These are phyloP conservation scores for Alnus rubra DNA, from an alignment of 306 rosid species.

Conservation along the genomic window DNA sequence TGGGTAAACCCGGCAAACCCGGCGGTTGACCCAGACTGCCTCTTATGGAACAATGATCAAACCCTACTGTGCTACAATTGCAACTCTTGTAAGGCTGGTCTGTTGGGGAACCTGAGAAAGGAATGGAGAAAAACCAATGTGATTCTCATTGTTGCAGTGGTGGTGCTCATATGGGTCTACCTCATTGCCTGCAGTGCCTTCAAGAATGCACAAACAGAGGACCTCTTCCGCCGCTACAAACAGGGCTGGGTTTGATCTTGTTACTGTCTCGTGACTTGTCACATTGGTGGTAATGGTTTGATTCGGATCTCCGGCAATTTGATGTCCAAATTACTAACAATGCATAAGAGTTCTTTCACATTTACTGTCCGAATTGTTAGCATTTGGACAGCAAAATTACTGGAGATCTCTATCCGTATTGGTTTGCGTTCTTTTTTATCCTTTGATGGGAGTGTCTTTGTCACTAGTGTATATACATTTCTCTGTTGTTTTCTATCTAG, in stretches of 20 bases:
- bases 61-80: slow-evolving; percentile 80
- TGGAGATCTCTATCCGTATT: too few species aligned
- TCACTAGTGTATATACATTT: slow-evolving; percentile 16
- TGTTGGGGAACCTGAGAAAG: slow-evolving; percentile 73
- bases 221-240: slow-evolving; percentile 79
- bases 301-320: too few species aligned
- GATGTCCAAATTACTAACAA: too few species aligned
- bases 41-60: slow-evolving; percentile 84
- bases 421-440: background rate
- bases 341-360: too few species aligned
- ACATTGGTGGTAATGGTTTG: too few species aligned
- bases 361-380: too few species aligned
- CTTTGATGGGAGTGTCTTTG: background rate
- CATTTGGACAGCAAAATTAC: too few species aligned
- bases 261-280: background rate
- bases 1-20: slow-evolving; percentile 78
- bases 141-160: slow-evolving; percentile 74
- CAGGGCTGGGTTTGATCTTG: slow-evolving; percentile 67
- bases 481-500: too few species aligned
- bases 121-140: slow-evolving; percentile 91
- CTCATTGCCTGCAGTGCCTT: slow-evolving; percentile 88
- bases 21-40: slow-evolving; percentile 75
- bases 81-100: slow-evolving; percentile 88
- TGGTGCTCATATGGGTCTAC: slow-evolving; percentile 74
- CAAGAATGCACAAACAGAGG: slow-evolving; percentile 86